These are phyloP conservation scores for Arthrinium phaeospermum DNA, from an alignment of 2,329 filamentous ascomycete genomes.

Conservation along the genomic window DNA sequence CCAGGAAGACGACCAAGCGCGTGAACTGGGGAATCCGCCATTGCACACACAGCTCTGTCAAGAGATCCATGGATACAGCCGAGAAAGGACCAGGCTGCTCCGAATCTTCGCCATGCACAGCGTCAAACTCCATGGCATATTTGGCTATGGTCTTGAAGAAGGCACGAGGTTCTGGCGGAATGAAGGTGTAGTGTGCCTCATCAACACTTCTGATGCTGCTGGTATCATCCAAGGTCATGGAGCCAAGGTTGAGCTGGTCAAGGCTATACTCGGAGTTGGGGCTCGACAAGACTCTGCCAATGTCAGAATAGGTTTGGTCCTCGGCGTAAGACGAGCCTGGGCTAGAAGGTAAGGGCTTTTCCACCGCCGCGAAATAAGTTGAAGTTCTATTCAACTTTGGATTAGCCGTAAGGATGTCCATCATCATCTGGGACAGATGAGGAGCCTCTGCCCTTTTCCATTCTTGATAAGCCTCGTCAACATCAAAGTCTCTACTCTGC, in stretches of 20 bases:
- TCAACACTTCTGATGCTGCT: constrained; percentile 60
- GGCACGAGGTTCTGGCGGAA: constrained; percentile 80
- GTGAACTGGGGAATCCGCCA: constrained; percentile 91
- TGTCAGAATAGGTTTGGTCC: constrained; percentile 58
- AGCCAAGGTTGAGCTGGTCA: constrained; percentile 72
- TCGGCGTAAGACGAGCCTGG: constrained; percentile 53
- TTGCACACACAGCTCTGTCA: constrained; percentile 83
- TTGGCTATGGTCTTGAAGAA: constrained; percentile 85
- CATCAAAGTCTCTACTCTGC: constrained; percentile 84
- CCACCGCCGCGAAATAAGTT: constrained; percentile 53
- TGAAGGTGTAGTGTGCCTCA: constrained; percentile 81
- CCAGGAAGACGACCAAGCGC: constrained; percentile 79
- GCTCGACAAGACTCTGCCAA: constrained; percentile 57
- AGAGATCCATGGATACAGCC: constrained; percentile 78
- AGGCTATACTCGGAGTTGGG: constrained; percentile 51
- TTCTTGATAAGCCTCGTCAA: constrained; percentile 83
- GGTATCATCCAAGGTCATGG: constrained; percentile 66
- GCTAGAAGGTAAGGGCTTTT: constrained; percentile 65
- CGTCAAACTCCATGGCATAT: constrained; percentile 73
- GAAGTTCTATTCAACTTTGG: constrained; percentile 81
- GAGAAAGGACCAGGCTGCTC: constrained; percentile 65
- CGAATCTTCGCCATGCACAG: constrained; percentile 59
- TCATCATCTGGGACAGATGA: constrained; percentile 90
- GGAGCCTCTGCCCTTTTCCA: constrained; percentile 93
- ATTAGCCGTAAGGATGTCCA: constrained; percentile 84